Conservation (phyloP, 345 rosid genomes). For the Lenwebbia sp. region DNA sequence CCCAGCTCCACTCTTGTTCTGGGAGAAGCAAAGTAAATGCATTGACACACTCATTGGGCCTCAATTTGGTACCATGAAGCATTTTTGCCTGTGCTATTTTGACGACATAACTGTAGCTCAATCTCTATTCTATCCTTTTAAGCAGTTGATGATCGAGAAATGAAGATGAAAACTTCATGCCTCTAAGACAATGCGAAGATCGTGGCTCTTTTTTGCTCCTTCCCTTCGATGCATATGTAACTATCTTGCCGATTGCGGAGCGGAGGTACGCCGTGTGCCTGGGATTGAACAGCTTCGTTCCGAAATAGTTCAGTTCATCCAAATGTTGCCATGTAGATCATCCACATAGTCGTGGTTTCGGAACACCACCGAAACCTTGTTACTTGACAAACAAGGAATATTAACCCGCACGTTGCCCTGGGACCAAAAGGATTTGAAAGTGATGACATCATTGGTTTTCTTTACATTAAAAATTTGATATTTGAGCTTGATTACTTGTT, state of each 20-base stretch:
- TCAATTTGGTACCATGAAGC: neutral
- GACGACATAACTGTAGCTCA: neutral
- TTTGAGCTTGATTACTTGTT: neutral
- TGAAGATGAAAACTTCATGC: neutral
- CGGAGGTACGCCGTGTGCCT: neutral
- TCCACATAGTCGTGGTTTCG: rapidly evolving
- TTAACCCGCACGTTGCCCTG: rapidly evolving
- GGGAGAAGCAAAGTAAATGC: neutral
- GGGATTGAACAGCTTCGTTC: neutral
- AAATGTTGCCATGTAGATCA: neutral
- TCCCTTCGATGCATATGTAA: neutral
- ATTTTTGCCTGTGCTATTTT: neutral
- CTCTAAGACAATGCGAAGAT: neutral
- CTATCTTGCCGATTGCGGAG: neutral
- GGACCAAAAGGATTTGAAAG: neutral
- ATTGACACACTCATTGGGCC: neutral
- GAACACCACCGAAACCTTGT: too few relatives aligned
- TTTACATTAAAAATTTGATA: neutral
- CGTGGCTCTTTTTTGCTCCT: neutral
- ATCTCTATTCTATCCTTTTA: neutral
- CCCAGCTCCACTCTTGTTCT: neutral
- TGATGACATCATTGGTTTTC: neutral
- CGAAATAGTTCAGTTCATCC: neutral
- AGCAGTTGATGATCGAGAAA: neutral
- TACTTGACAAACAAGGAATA: neutral